These are phyloP conservation scores for Bassia scoparia DNA, from an alignment of 148 eudicot species.

Conservation along the genomic window DNA sequence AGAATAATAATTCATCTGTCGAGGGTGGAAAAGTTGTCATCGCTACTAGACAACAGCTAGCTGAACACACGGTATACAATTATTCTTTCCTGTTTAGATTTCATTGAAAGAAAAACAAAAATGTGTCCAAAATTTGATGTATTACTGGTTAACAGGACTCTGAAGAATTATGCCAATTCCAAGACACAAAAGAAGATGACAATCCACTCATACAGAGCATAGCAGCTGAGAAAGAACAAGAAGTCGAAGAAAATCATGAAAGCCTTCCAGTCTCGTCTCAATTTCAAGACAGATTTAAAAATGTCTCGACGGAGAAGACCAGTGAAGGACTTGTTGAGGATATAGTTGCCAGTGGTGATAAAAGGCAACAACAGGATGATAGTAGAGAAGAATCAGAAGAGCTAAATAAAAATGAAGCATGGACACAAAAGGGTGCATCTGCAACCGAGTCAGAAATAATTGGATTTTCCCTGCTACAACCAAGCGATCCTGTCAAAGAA, in stretches of 20 bases:
- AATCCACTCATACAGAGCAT: constrained; percentile 6
- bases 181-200: constrained; percentile 14
- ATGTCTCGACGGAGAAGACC: constrained; percentile 13
- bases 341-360: constrained; percentile 1
- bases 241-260: constrained; percentile 18
- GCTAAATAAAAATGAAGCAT: constrained; percentile 11
- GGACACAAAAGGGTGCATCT: neutral
- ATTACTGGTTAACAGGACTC: constrained; percentile 29
- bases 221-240: constrained; percentile 19
- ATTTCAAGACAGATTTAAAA: constrained; percentile 13
- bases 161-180: neutral
- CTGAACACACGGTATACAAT: neutral
- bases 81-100: neutral
- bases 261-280: constrained; percentile 19
- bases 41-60: neutral
- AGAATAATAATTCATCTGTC: neutral
- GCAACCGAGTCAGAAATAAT: neutral
- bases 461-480: neutral
- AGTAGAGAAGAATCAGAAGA: constrained; percentile 18
- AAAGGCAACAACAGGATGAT: constrained; percentile 18
- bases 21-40: neutral
- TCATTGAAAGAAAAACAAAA: neutral
- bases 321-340: neutral
- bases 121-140: neutral
- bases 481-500: neutral